Percentiles rank a stretch among this genome's conserved stretches.
These are phyloP conservation scores for Trichosporon faecale DNA, from an alignment of 1,284 basidiomycete species.

Conservation along the genomic window DNA sequence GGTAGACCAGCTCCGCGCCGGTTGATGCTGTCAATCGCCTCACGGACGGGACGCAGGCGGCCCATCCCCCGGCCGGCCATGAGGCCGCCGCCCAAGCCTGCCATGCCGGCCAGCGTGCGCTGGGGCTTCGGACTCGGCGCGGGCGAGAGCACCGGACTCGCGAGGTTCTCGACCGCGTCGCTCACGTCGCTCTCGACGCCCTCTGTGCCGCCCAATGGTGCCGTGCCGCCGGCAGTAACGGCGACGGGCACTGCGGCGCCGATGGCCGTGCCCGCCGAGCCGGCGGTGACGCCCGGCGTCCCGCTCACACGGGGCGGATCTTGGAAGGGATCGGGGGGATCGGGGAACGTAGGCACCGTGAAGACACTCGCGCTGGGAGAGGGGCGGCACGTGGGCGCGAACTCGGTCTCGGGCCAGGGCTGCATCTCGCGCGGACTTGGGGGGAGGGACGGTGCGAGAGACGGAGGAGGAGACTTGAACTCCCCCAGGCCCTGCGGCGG, in stretches of 20 bases:
- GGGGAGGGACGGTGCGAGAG: background rate
- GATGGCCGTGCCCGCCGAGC: background rate
- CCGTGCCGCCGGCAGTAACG: background rate
- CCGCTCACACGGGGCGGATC: background rate
- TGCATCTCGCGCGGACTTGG: background rate
- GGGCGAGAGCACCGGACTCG: background rate
- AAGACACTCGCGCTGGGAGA: background rate
- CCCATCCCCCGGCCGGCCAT: background rate
- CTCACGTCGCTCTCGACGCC: background rate
- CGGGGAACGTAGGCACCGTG: background rate
- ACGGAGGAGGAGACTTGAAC: constrained; percentile 4
- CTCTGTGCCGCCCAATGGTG: background rate
- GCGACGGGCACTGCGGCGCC: background rate
- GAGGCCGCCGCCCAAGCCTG: background rate
- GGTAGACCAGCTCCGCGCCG: constrained; percentile 4
- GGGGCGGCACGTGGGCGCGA: constrained; percentile 1
- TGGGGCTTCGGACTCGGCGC: background rate
- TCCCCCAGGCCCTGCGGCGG: background rate
- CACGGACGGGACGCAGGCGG: background rate
- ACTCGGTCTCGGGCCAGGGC: background rate
- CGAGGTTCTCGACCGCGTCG: background rate
- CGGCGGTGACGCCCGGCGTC: background rate
- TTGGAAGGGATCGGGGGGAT: background rate
- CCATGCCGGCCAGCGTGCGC: background rate
- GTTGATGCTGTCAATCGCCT: background rate